Evolutionary conservation across 176 grass and related monocot genomes (phyloP).

Genomic region (Poa annua): DNA sequence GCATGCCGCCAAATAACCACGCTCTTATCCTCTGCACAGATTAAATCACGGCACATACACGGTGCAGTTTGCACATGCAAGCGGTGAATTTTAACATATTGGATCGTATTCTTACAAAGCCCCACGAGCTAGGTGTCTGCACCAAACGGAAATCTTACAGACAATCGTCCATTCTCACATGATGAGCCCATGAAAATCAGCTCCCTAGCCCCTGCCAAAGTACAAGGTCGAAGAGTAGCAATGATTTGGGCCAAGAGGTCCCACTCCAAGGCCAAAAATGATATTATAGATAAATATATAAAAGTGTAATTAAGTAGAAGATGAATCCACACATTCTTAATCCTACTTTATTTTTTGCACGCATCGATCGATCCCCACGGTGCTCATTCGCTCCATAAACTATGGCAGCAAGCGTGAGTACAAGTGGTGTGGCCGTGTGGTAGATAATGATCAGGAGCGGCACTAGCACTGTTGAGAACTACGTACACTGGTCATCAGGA

Average conservation of each 20-base stretch:
- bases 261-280: slow-evolving; percentile 22
- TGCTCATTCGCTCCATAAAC: background rate
- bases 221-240: slow-evolving; percentile 42
- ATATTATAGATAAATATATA: slow-evolving; percentile 15
- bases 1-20: background rate
- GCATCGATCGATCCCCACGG: background rate
- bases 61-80: background rate
- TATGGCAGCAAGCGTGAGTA: slow-evolving; percentile 12
- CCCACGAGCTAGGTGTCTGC: background rate
- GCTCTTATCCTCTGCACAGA: background rate
- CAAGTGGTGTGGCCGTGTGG: background rate
- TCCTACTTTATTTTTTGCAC: background rate
- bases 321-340: background rate
- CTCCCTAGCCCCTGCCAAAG: slow-evolving; percentile 34
- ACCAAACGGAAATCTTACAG: slow-evolving; percentile 13
- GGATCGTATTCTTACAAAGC: background rate
- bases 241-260: slow-evolving; percentile 40
- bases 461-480: background rate
- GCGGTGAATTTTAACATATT: background rate
- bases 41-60: background rate
- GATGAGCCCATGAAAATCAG: slow-evolving; percentile 48
- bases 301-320: background rate
- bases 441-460: slow-evolving; percentile 1
- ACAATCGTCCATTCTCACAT: slow-evolving; percentile 24
- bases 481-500: background rate